Percentiles rank a stretch among this genome's conserved stretches.
Conservation (phyloP, 2,329 filamentous ascomycete species). For the Aureobasidium vineae region DNA sequence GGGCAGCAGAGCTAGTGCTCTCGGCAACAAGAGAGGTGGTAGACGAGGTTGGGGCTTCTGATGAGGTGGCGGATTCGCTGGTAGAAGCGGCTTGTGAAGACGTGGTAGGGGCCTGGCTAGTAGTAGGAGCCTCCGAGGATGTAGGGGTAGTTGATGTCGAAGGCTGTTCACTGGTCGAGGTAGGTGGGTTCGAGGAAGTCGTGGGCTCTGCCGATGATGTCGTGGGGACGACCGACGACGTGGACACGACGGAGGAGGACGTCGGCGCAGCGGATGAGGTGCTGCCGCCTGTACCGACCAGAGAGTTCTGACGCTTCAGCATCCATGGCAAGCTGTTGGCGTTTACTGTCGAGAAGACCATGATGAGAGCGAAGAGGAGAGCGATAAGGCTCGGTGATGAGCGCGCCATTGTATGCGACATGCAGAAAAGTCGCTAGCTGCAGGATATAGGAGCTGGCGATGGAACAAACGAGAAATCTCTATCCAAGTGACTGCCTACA, state of each 20-base stretch:
- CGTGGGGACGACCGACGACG: conserved; percentile 8
- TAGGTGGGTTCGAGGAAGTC: neutral
- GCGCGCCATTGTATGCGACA: conserved; percentile 22
- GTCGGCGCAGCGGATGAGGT: neutral
- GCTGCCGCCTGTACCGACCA: conserved; percentile 35
- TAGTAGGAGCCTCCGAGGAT: conserved; percentile 9
- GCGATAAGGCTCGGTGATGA: conserved; percentile 25
- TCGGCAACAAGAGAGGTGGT: neutral
- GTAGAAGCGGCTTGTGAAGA: neutral
- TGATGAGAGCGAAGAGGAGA: conserved; percentile 35
- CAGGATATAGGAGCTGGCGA: conserved; percentile 13
- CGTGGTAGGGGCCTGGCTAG: conserved; percentile 15
- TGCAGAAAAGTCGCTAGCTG: conserved; percentile 17
- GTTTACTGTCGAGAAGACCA: conserved; percentile 36
- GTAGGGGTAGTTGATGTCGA: neutral
- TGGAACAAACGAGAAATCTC: conserved; percentile 10
- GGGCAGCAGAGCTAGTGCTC: neutral
- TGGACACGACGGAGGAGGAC: conserved; percentile 22
- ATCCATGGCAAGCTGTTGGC: conserved; percentile 38
- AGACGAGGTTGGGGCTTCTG: conserved; percentile 25
- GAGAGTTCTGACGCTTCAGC: conserved; percentile 38
- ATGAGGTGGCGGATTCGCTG: neutral
- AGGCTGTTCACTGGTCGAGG: neutral
- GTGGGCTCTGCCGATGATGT: neutral
- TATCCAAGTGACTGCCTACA: conserved; percentile 13